Conservation (phyloP, 2,329 filamentous ascomycete genomes). For the Macrophomina pseudophaseolina region DNA sequence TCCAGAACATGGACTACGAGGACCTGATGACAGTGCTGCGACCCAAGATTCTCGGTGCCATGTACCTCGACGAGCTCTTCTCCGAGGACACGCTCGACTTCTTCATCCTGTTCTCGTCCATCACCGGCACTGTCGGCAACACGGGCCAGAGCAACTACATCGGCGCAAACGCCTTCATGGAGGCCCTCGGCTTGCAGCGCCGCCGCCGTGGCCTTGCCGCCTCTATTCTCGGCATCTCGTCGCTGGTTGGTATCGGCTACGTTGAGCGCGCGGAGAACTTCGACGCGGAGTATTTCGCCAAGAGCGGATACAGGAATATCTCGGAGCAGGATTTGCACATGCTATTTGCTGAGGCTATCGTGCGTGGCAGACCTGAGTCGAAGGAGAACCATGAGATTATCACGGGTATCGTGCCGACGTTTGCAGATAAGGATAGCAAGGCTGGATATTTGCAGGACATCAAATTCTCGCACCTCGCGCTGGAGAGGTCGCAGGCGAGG, state of each 20-base stretch:
- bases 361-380: conserved; percentile 35
- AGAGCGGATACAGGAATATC: conserved; percentile 31
- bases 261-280: conserved; percentile 29
- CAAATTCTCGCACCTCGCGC: not conserved
- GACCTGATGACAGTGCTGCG: conserved; percentile 24
- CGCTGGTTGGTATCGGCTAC: conserved; percentile 51
- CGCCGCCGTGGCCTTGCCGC: conserved; percentile 45
- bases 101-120: conserved; percentile 36
- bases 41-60: conserved; percentile 32
- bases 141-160: conserved; percentile 33
- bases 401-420: not conserved
- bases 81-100: conserved; percentile 31
- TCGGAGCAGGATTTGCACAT: conserved; percentile 60
- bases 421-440: no score
- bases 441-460: not conserved
- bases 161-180: conserved; percentile 46
- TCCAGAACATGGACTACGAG: conserved; percentile 28
- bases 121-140: conserved; percentile 28
- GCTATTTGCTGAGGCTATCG: conserved; percentile 58
- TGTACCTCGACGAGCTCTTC: conserved; percentile 31
- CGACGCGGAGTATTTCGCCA: not conserved
- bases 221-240: conserved; percentile 47
- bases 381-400: not conserved
- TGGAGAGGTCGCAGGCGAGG: not conserved
- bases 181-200: conserved; percentile 44